Evolutionary conservation across 805 yeast genomes (phyloP).

Genomic region (Ogataea allantospora): DNA sequence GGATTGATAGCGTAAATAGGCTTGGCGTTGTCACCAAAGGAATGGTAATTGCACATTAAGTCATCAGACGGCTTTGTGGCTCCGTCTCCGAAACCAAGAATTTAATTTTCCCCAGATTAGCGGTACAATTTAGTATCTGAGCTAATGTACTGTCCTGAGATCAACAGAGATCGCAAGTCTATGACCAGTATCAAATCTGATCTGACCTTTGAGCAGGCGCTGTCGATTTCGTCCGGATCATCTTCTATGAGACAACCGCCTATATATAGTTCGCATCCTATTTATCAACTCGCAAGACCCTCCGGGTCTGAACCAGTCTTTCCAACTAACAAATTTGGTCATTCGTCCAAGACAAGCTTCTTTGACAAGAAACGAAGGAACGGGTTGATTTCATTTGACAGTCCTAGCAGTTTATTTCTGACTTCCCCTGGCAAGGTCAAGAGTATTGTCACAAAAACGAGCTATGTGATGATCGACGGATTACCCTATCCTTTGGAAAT

Average conservation of each 20-base stretch:
- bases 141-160: background rate
- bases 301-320: conserved; percentile 5
- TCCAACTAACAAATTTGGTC: background rate
- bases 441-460: conserved; percentile 7
- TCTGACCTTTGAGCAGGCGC: background rate
- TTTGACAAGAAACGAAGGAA: conserved; percentile 5
- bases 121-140: background rate
- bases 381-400: conserved; percentile 7
- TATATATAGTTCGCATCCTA: background rate
- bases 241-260: conserved; percentile 3
- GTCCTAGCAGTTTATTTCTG: conserved; percentile 2
- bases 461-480: conserved; percentile 26
- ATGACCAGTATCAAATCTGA: background rate
- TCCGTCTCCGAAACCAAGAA: background rate
- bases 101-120: background rate
- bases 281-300: background rate
- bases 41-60: conserved; percentile 1
- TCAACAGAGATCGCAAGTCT: background rate
- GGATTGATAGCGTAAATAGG: conserved; percentile 27
- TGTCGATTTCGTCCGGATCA: conserved; percentile 1
- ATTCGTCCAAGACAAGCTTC: background rate
- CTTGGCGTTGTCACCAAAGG: conserved; percentile 22
- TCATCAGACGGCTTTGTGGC: background rate
- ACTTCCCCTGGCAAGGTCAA: conserved; percentile 8
- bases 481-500: conserved; percentile 31